Percentiles rank a stretch among this genome's conserved stretches.
These are phyloP conservation scores for Crithidia acanthocephali DNA, from an alignment of 208 protist genomes.

Conservation along the genomic window DNA sequence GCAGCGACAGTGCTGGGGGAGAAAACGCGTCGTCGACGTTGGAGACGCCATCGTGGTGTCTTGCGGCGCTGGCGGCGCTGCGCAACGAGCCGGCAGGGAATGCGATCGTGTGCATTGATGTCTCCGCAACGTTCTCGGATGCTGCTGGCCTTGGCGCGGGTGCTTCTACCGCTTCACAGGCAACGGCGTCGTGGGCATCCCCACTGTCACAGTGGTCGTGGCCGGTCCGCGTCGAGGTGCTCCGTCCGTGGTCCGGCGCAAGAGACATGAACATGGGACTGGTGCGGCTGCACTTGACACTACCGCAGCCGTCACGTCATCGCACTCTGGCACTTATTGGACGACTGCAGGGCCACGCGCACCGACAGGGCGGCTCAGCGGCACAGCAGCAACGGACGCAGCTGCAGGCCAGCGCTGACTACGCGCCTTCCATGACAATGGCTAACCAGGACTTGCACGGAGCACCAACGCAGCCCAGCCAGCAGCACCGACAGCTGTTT, in stretches of 20 bases:
- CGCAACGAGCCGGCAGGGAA: conserved; percentile 23
- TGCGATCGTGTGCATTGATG: conserved; percentile 36
- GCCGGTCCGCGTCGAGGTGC: conserved; percentile 41
- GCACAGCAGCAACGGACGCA: conserved; percentile 11
- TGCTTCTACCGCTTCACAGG: background rate
- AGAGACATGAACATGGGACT: background rate
- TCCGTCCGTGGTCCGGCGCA: conserved; percentile 17
- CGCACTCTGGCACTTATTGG: conserved; percentile 55
- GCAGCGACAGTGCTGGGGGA: background rate
- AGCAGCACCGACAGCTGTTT: conserved; percentile 32
- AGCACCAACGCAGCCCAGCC: conserved; percentile 9
- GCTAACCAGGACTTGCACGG: conserved; percentile 25
- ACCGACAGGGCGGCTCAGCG: background rate
- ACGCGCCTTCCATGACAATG: conserved; percentile 32
- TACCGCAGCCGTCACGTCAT: conserved; percentile 46
- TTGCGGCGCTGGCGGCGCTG: conserved; percentile 18
- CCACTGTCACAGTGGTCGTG: conserved; percentile 27
- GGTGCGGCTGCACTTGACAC: conserved; percentile 42
- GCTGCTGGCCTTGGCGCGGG: background rate
- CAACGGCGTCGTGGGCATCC: conserved; percentile 8
- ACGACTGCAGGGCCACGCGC: conserved; percentile 38
- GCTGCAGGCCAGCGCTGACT: conserved; percentile 23
- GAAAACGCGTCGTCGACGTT: background rate
- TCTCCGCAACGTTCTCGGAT: background rate
- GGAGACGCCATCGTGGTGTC: conserved; percentile 19